Percentiles rank a stretch among this genome's conserved stretches.
Conservation (phyloP, 305 asterid species). For the Ilex paraguariensis region DNA sequence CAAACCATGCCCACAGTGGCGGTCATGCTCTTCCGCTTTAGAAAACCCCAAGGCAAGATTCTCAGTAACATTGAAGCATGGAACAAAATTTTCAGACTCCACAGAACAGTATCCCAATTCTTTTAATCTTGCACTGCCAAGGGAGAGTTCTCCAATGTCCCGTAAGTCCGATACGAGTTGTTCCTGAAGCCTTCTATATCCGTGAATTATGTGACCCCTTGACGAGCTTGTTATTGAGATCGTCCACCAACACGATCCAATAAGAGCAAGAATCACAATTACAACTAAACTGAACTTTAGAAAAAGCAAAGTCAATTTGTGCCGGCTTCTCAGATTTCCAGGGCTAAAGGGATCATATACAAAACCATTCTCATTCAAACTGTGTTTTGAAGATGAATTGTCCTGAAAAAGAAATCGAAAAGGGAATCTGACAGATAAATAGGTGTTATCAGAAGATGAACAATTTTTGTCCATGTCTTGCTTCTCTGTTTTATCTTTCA, state of each 20-base stretch:
- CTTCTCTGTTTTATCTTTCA: constrained; percentile 79
- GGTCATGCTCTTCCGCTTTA: constrained; percentile 62
- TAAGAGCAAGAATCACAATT: constrained; percentile 75
- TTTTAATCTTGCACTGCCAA: constrained; percentile 52
- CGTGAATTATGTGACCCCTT: constrained; percentile 66
- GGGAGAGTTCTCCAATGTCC: constrained; percentile 81
- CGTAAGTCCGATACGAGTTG: constrained; percentile 76
- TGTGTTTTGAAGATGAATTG: constrained; percentile 50
- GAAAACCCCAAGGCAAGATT: constrained; percentile 65
- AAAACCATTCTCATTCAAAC: constrained; percentile 56
- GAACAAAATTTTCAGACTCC: constrained; percentile 79
- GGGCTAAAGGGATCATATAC: constrained; percentile 65
- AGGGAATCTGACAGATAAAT: constrained; percentile 44
- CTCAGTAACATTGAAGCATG: constrained; percentile 83
- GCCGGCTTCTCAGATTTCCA: constrained; percentile 53
- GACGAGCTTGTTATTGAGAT: constrained; percentile 63
- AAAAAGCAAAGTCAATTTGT: constrained; percentile 44
- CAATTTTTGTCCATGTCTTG: constrained; percentile 58
- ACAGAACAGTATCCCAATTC: constrained; percentile 78
- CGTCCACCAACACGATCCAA: constrained; percentile 94
- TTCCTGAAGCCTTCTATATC: constrained; percentile 82
- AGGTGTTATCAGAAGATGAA: constrained; percentile 37
- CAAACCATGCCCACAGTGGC: constrained; percentile 57
- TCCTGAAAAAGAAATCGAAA: constrained; percentile 51
- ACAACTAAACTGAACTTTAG: constrained; percentile 66